phyloP scores from a whole-genome alignment of 2,329 filamentous ascomycete species.

The Diplocarpon mali region DNA sequence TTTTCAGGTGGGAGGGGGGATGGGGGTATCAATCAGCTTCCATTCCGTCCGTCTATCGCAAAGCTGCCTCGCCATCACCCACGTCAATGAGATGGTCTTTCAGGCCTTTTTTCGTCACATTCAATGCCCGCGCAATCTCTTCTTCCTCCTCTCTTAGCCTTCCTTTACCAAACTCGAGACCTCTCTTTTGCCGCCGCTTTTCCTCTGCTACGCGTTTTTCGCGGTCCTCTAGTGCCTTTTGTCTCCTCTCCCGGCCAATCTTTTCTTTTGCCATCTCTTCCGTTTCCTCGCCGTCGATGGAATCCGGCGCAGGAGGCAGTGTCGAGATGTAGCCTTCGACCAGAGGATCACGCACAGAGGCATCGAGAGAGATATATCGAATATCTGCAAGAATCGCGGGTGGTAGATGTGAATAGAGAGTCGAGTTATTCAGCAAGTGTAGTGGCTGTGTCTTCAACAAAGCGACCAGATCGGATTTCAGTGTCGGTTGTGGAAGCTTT shows the following conservation, averaged over 20 bases:
- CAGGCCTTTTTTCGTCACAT: conserved; percentile 54
- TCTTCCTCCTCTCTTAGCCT: conserved; percentile 54
- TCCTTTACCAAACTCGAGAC: conserved; percentile 49
- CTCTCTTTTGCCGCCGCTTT: conserved; percentile 46
- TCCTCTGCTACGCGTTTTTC: conserved; percentile 52
- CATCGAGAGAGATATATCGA: conserved; percentile 56
- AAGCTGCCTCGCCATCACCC: conserved; percentile 2
- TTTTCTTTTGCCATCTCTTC: conserved; percentile 40
- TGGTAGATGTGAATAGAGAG: conserved; percentile 47
- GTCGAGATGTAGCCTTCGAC: conserved; percentile 56
- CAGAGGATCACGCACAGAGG: conserved; percentile 49
- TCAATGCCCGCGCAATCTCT: conserved; percentile 59
- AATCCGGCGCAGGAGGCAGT: conserved; percentile 46
- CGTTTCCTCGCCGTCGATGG: conserved; percentile 35
- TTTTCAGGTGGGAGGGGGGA: too few relatives aligned
- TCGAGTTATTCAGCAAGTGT: conserved; percentile 47
- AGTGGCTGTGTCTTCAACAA: conserved; percentile 52
- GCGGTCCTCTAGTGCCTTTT: conserved; percentile 55
- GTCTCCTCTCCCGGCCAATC: conserved; percentile 46
- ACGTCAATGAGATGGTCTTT: conserved; percentile 43
- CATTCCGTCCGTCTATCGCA: not conserved
- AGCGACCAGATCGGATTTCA: conserved; percentile 57
- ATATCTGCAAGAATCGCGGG: conserved; percentile 52
- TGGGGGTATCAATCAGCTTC: too few relatives aligned
- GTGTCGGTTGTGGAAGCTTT: conserved; percentile 51